Conservation (phyloP, 176 grass and related monocot species). For the Aegilops sharonensis region DNA sequence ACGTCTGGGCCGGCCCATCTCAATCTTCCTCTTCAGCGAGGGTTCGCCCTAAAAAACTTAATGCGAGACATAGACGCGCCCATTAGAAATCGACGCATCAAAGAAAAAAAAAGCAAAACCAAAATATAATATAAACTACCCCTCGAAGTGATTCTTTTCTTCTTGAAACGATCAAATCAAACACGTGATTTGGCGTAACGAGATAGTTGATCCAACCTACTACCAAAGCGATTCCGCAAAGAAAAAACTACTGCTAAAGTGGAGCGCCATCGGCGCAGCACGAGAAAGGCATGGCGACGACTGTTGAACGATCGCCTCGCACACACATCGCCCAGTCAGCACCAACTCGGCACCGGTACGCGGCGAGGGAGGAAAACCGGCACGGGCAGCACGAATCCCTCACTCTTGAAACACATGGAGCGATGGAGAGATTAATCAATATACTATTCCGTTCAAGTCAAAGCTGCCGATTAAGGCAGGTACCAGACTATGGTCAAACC, state of each 20-base stretch:
- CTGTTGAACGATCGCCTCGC: neutral
- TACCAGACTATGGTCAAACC: too few relatives aligned
- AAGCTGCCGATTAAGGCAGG: neutral
- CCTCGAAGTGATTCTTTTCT: too few relatives aligned
- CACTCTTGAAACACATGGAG: neutral
- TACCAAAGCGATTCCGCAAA: too few relatives aligned
- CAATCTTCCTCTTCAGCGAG: too few relatives aligned
- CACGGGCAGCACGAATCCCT: neutral
- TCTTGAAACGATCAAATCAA: neutral
- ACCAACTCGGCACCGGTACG: neutral
- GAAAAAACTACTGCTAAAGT: neutral
- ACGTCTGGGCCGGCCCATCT: too few relatives aligned
- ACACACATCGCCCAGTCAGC: neutral
- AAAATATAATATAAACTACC: too few relatives aligned
- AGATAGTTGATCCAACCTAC: neutral
- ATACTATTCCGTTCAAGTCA: too few relatives aligned
- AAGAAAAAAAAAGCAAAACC: too few relatives aligned
- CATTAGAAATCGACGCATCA: too few relatives aligned
- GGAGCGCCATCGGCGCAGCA: neutral
- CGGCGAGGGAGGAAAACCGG: neutral
- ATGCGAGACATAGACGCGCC: too few relatives aligned
- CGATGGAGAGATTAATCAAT: neutral
- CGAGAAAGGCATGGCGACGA: conserved; percentile 1
- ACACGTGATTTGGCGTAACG: neutral
- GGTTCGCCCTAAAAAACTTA: too few relatives aligned